phyloP scores from a whole-genome alignment of 2,329 filamentous ascomycete genomes.

The Dryadomyces quercivorus region DNA sequence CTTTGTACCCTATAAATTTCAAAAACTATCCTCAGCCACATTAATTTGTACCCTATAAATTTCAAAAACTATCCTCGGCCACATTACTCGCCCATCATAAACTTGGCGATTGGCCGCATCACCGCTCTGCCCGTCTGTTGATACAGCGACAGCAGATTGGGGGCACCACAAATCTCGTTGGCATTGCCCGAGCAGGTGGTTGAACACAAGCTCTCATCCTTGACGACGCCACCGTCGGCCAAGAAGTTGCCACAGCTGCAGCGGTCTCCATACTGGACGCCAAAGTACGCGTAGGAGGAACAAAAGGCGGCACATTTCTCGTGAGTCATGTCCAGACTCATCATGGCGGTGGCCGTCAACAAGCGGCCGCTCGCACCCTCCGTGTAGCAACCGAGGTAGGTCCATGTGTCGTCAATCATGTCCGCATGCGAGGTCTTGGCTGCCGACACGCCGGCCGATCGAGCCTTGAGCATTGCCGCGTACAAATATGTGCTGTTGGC shows the following conservation, averaged over 20 bases:
- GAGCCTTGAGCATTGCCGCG: slow-evolving; percentile 1
- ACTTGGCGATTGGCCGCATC: too few species aligned
- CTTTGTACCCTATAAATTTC: too few species aligned
- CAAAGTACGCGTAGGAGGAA: slow-evolving; percentile 32
- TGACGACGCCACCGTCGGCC: not conserved
- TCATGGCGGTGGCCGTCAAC: slow-evolving; percentile 3
- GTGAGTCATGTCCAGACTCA: slow-evolving; percentile 30
- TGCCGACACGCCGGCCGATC: slow-evolving; percentile 10
- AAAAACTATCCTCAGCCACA: too few species aligned
- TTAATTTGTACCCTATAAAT: too few species aligned
- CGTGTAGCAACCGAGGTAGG: slow-evolving; percentile 22
- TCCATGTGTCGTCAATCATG: slow-evolving; percentile 15
- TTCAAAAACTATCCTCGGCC: too few species aligned
- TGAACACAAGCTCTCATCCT: slow-evolving; percentile 5
- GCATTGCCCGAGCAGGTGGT: slow-evolving; percentile 10
- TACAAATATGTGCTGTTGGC: not conserved
- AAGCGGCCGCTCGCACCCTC: slow-evolving; percentile 13
- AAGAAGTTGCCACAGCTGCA: slow-evolving; percentile 35
- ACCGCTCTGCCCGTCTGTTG: too few species aligned
- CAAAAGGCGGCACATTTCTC: slow-evolving; percentile 36
- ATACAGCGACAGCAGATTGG: slow-evolving; percentile 7
- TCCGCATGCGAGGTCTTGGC: slow-evolving; percentile 16
- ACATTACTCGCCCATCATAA: too few species aligned
- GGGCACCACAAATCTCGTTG: slow-evolving; percentile 10
- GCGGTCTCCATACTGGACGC: slow-evolving; percentile 35